Percentiles rank a stretch among this genome's conserved stretches.
These are phyloP conservation scores for Linnemannia schmuckeri DNA, from an alignment of 192 early-diverging fungal species.

Conservation along the genomic window DNA sequence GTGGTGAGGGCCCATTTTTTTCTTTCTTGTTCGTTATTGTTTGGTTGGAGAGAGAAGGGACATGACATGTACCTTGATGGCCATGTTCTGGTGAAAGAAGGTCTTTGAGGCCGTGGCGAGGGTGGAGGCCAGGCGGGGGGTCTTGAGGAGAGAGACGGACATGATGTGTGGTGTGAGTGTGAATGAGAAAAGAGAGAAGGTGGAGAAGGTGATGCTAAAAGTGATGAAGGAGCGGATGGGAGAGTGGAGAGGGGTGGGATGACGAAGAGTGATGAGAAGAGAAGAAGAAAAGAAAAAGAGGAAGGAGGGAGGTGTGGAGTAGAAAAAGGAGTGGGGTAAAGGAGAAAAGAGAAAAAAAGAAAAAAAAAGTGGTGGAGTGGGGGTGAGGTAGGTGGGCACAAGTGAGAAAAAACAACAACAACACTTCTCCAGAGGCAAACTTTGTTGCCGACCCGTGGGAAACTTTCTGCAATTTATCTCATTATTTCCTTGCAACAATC, in stretches of 20 bases:
- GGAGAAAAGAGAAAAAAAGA: slow-evolving; percentile 1
- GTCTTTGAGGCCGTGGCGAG: slow-evolving; percentile 24
- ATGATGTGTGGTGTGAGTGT: slow-evolving; percentile 22
- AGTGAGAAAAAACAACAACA: slow-evolving; percentile 8
- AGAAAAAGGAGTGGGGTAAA: slow-evolving; percentile 7
- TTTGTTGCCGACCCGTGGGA: background rate
- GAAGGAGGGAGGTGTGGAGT: background rate
- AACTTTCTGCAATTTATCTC: background rate
- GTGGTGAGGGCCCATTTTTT: background rate
- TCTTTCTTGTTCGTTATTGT: background rate
- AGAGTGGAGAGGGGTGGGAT: slow-evolving; percentile 16
- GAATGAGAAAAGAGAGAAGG: background rate
- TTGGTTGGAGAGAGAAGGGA: background rate
- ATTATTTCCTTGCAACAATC: background rate
- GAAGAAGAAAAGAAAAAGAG: background rate
- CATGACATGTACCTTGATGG: slow-evolving; percentile 34
- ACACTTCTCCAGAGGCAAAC: background rate
- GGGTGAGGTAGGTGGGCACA: background rate
- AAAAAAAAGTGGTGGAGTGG: slow-evolving; percentile 7
- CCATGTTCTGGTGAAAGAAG: slow-evolving; percentile 27
- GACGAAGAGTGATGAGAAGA: background rate
- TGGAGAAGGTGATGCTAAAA: background rate
- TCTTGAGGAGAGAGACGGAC: slow-evolving; percentile 20
- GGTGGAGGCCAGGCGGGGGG: slow-evolving; percentile 29
- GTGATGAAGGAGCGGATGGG: background rate